A percentile compares a stretch with the other conserved stretches of the same genome.
Evolutionary conservation across 768 basidiomycete species (phyloP).

Genomic region (Tulasnella sp.): DNA sequence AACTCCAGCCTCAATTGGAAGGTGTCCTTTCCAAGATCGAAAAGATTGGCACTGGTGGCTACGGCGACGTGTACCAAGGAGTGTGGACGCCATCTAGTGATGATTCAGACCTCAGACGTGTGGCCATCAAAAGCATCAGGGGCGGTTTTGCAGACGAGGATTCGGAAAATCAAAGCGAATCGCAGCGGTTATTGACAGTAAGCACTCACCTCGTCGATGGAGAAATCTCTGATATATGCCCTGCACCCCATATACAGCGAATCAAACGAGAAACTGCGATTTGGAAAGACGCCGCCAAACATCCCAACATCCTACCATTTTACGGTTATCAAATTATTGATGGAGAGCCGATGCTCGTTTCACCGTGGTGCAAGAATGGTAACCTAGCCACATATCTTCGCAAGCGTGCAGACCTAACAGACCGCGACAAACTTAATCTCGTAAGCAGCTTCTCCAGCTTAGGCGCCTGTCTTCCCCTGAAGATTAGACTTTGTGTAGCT

Average conservation of each 20-base stretch:
- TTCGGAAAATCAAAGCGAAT: not conserved
- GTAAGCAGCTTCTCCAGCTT: not conserved
- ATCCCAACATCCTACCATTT: conserved; percentile 3
- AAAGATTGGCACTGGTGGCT: not conserved
- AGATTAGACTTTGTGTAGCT: not conserved
- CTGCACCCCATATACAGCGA: not conserved
- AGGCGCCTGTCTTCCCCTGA: not conserved
- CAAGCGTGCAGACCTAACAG: not conserved
- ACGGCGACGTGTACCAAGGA: not conserved
- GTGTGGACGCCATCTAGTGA: not conserved
- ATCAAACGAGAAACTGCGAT: not conserved
- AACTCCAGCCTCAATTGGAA: not conserved
- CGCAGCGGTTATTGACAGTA: not conserved
- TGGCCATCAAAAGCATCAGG: not conserved
- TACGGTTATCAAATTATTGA: not conserved
- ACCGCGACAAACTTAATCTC: not conserved
- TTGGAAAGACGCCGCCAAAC: not conserved
- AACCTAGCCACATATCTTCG: not conserved
- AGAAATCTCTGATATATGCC: not conserved
- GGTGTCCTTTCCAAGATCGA: not conserved
- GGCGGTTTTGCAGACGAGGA: not conserved
- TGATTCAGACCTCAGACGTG: not conserved
- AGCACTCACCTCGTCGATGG: not conserved
- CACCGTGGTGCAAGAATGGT: conserved; percentile 8
- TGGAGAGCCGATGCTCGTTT: not conserved